phyloP scores from a whole-genome alignment of 2,329 filamentous ascomycete genomes.

The Zalaria obscura region DNA sequence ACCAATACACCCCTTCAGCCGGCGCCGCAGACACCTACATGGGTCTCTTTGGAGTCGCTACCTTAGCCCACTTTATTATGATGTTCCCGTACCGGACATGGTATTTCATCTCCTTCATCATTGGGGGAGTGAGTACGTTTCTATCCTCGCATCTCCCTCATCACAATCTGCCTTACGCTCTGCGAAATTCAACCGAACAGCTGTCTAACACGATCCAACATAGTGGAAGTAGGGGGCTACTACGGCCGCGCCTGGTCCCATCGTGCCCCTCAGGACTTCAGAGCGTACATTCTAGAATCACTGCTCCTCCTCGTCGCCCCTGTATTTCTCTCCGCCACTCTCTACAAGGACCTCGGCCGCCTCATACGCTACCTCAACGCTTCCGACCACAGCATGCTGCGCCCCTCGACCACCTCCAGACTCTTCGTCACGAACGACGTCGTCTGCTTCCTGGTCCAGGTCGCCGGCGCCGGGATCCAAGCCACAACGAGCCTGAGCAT shows the following conservation, averaged over 20 bases:
- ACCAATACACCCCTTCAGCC: no score
- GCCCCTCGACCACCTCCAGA: slow-evolving; percentile 33
- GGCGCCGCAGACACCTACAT: no score
- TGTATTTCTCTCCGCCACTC: slow-evolving; percentile 32
- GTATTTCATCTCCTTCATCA: no score
- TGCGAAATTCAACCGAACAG: no score
- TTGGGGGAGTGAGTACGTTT: no score
- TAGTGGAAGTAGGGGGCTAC: slow-evolving; percentile 1
- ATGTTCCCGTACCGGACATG: no score
- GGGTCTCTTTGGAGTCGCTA: no score
- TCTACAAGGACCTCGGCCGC: slow-evolving; percentile 37
- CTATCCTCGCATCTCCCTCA: no score
- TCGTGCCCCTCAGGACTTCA: neutral
- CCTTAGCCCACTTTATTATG: no score
- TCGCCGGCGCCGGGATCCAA: slow-evolving; percentile 27
- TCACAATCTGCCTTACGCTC: no score
- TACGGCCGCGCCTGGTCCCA: neutral
- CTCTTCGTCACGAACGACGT: slow-evolving; percentile 42
- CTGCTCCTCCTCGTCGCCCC: slow-evolving; percentile 32
- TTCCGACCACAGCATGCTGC: slow-evolving; percentile 26
- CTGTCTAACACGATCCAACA: no score
- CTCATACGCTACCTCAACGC: slow-evolving; percentile 30
- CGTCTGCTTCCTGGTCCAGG: slow-evolving; percentile 37
- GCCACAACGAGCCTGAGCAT: slow-evolving; percentile 8
- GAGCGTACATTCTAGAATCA: slow-evolving; percentile 25